Percentiles rank a stretch among this genome's conserved stretches.
phyloP scores from a whole-genome alignment of 345 rosid species.

The Physaria fendleri region DNA sequence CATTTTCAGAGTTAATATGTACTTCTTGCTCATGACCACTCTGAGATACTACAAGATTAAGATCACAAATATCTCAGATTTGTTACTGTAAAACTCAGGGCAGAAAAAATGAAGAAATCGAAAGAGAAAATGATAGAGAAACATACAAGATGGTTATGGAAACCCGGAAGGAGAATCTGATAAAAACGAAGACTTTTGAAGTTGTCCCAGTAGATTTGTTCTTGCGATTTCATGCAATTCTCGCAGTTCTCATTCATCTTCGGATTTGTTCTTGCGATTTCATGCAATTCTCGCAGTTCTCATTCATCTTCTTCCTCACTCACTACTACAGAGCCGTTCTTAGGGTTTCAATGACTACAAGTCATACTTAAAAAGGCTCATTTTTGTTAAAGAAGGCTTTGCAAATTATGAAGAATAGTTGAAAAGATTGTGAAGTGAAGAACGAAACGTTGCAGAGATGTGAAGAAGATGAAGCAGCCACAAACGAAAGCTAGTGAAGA shows the following conservation, averaged over 20 bases:
- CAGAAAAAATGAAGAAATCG: not conserved
- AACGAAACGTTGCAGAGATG: too few species aligned
- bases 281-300: constrained; percentile 39
- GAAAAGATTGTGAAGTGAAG: too few species aligned
- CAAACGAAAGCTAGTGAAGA: too few species aligned
- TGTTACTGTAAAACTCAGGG: too few species aligned
- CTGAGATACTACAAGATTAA: not conserved
- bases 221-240: constrained; percentile 64
- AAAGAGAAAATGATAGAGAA: not conserved
- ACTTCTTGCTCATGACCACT: constrained; percentile 14
- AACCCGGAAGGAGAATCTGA: constrained; percentile 53
- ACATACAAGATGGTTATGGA: constrained; percentile 47
- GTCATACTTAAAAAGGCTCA: too few species aligned
- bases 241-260: constrained; percentile 41
- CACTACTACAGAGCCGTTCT: constrained; percentile 55
- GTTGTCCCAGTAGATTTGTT: constrained; percentile 63
- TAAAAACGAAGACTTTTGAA: constrained; percentile 54
- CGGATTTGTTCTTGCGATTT: constrained; percentile 63
- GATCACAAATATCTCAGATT: too few species aligned
- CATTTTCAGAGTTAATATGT: constrained; percentile 17
- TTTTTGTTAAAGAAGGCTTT: too few species aligned
- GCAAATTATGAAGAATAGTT: too few species aligned
- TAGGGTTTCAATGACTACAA: constrained; percentile 66
- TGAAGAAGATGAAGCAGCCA: too few species aligned
- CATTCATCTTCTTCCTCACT: constrained; percentile 51